Evolutionary conservation across 495 filamentous ascomycete species (phyloP).

Genomic region (Neurospora pannonica): DNA sequence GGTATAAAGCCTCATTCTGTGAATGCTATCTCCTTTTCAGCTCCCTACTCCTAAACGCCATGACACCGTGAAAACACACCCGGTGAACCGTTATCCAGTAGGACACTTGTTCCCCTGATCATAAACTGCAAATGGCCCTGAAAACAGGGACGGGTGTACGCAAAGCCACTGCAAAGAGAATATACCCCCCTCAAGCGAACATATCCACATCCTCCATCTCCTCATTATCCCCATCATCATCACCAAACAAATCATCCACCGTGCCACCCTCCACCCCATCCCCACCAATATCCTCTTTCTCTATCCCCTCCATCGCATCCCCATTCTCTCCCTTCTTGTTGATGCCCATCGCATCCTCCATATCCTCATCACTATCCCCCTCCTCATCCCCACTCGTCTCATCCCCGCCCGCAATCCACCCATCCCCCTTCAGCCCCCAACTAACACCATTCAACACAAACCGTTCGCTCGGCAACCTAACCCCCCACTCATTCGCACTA

Average conservation of each 20-base stretch:
- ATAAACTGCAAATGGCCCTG: neutral
- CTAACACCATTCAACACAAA: conserved; percentile 79
- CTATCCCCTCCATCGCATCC: conserved; percentile 15
- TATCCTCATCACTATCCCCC: conserved; percentile 29
- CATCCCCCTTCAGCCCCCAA: conserved; percentile 68
- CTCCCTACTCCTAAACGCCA: neutral
- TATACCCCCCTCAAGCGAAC: neutral
- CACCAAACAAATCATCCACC: conserved; percentile 6
- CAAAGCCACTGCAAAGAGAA: neutral
- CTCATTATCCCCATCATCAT: conserved; percentile 25
- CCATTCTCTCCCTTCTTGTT: conserved; percentile 14
- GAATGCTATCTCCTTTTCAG: neutral
- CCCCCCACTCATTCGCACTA: conserved; percentile 61
- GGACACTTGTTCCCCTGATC: neutral
- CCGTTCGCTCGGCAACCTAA: conserved; percentile 78
- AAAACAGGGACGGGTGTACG: neutral
- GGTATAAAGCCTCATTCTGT: neutral
- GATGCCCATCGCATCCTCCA: conserved; percentile 26
- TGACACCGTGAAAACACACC: neutral
- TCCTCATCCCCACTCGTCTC: conserved; percentile 48
- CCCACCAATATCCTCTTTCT: conserved; percentile 39
- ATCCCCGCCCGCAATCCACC: conserved; percentile 48
- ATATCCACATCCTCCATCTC: conserved; percentile 39
- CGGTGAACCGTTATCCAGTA: neutral
- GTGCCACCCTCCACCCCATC: conserved; percentile 29